A percentile compares a stretch with the other conserved stretches of the same genome.
phyloP scores from a whole-genome alignment of 2,329 filamentous ascomycete genomes.

The Emmonsiellopsis sp. region DNA sequence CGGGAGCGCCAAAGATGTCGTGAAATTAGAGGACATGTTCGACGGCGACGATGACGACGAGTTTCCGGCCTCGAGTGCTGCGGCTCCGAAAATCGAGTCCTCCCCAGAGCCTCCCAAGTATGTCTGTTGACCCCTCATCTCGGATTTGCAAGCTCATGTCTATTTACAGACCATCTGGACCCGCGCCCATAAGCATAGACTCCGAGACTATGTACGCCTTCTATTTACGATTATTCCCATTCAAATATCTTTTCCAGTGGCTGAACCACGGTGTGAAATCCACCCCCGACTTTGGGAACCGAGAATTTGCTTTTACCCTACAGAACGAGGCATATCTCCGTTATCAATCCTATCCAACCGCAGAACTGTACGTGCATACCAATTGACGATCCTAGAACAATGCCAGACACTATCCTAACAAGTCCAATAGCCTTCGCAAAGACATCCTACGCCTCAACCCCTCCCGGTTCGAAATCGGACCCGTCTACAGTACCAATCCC shows the following conservation, averaged over 20 bases:
- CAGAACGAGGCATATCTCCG: slow-evolving; percentile 85
- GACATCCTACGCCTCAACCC: slow-evolving; percentile 83
- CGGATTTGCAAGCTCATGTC: neutral
- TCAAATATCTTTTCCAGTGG: slow-evolving; percentile 93
- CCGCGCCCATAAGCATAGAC: slow-evolving; percentile 50
- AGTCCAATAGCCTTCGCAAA: slow-evolving; percentile 61
- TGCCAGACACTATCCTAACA: neutral
- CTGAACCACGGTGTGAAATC: slow-evolving; percentile 86
- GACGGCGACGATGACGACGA: slow-evolving; percentile 50
- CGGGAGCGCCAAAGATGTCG: slow-evolving; percentile 20
- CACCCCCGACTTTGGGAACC: slow-evolving; percentile 78
- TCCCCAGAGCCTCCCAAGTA: slow-evolving; percentile 18
- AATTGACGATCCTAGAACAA: neutral
- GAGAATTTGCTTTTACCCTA: slow-evolving; percentile 95
- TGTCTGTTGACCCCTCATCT: slow-evolving; percentile 11
- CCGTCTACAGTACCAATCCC: slow-evolving; percentile 91
- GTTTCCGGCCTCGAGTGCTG: slow-evolving; percentile 46
- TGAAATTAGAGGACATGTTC: slow-evolving; percentile 52
- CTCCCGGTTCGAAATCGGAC: slow-evolving; percentile 93
- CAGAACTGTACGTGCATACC: slow-evolving; percentile 45
- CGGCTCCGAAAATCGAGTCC: slow-evolving; percentile 34
- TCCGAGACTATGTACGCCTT: slow-evolving; percentile 84
- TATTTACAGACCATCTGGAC: slow-evolving; percentile 18
- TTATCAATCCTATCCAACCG: slow-evolving; percentile 70
- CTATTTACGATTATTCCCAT: slow-evolving; percentile 92